These are phyloP conservation scores for Paralagenidium karlingii DNA, from an alignment of 352 stramenopile genomes.

Conservation along the genomic window DNA sequence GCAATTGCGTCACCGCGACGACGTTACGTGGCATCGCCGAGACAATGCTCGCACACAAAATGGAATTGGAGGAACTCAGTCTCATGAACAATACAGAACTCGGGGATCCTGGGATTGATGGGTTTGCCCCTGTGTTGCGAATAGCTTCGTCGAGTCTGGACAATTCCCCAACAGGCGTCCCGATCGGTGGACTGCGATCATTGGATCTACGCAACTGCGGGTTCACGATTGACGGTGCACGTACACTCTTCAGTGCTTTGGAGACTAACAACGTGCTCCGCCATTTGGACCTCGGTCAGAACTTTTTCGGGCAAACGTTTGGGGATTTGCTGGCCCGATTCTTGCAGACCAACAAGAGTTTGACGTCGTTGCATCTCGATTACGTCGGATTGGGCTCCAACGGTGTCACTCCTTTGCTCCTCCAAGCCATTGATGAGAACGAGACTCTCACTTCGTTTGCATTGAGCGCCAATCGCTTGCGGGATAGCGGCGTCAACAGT, in stretches of 20 bases:
- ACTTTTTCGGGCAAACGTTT: constrained; percentile 45
- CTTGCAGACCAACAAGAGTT: constrained; percentile 29
- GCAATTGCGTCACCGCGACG: background rate
- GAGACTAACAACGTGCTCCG: constrained; percentile 29
- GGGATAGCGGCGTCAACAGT: constrained; percentile 29
- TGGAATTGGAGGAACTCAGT: constrained; percentile 28
- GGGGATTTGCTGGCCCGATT: constrained; percentile 60
- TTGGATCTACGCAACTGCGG: constrained; percentile 58
- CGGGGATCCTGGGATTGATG: constrained; percentile 40
- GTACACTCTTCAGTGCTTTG: constrained; percentile 40
- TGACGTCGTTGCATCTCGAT: constrained; percentile 38
- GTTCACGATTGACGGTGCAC: constrained; percentile 48
- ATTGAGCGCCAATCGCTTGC: constrained; percentile 53
- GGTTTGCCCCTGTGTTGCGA: constrained; percentile 48
- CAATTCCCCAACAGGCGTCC: too few species aligned
- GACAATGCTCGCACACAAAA: background rate
- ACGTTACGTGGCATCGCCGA: background rate
- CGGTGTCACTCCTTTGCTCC: constrained; percentile 32
- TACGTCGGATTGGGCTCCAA: constrained; percentile 41
- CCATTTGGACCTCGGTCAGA: constrained; percentile 48
- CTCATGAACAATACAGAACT: constrained; percentile 56
- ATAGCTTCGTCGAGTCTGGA: constrained; percentile 19
- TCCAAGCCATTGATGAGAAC: constrained; percentile 36
- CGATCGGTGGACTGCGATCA: too few species aligned
- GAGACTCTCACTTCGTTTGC: constrained; percentile 29